Conservation (phyloP, 1,284 basidiomycete species). For the Cutaneotrichosporon spelunceum region DNA sequence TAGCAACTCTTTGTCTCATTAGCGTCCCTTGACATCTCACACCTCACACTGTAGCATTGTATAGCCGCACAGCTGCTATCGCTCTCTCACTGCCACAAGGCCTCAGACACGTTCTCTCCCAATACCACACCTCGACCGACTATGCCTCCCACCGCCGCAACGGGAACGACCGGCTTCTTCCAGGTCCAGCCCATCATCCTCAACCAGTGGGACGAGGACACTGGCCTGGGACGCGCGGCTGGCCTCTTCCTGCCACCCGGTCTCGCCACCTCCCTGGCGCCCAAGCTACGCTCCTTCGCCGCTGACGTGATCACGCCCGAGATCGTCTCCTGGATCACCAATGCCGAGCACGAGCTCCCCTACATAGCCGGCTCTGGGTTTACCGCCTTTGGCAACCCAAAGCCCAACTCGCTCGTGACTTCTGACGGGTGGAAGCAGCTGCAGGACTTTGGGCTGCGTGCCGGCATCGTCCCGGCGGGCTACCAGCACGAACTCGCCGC, state of each 20-base stretch:
- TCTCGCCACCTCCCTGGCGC: neutral
- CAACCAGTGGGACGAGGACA: constrained; percentile 18
- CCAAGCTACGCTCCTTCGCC: constrained; percentile 9
- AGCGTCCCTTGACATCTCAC: neutral
- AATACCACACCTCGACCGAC: neutral
- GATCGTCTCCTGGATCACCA: constrained; percentile 6
- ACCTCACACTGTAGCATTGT: neutral
- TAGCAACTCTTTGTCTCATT: too few relatives aligned
- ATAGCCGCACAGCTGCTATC: neutral
- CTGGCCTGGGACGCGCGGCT: constrained; percentile 7
- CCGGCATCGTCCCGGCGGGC: constrained; percentile 21
- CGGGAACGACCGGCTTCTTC: constrained; percentile 20
- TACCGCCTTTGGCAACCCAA: constrained; percentile 13
- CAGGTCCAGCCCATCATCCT: constrained; percentile 12
- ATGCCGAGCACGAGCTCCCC: constrained; percentile 20
- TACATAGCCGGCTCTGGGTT: constrained; percentile 15
- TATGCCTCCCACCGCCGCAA: constrained; percentile 9
- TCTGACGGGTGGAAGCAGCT: constrained; percentile 21
- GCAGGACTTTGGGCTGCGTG: constrained; percentile 16
- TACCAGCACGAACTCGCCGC: constrained; percentile 11
- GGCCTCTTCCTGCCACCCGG: constrained; percentile 10
- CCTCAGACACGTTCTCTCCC: neutral
- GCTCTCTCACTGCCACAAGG: neutral
- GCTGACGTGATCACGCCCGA: constrained; percentile 3
- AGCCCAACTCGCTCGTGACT: constrained; percentile 17